These are phyloP conservation scores for Calonectria ilicicola DNA, from an alignment of 2,329 filamentous ascomycete species.

Conservation along the genomic window DNA sequence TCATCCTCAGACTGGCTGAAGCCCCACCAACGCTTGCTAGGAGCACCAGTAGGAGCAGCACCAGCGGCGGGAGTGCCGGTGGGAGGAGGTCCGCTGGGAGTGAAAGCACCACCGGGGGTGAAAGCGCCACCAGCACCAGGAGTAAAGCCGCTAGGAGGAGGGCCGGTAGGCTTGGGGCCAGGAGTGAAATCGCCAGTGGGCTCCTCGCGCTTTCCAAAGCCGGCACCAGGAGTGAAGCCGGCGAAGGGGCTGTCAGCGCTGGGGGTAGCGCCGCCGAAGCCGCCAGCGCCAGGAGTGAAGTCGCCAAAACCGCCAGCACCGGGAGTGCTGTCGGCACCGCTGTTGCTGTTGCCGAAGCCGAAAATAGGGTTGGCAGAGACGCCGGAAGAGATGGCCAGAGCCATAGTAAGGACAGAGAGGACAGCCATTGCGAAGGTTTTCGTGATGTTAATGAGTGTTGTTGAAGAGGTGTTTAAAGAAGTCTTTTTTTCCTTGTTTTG, in stretches of 20 bases:
- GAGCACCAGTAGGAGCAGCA: slow-evolving; percentile 8
- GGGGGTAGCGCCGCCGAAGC: background rate
- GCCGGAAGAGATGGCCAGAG: slow-evolving; percentile 40
- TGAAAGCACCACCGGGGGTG: background rate
- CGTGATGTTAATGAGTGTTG: slow-evolving; percentile 2
- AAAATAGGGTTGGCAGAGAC: slow-evolving; percentile 33
- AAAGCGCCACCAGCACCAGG: slow-evolving; percentile 12
- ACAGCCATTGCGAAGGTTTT: slow-evolving; percentile 38
- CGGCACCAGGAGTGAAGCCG: background rate
- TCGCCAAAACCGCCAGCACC: background rate
- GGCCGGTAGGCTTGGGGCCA: slow-evolving; percentile 26
- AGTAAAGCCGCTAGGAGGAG: background rate
- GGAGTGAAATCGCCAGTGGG: slow-evolving; percentile 18
- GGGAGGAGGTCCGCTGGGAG: background rate
- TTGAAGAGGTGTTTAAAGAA: slow-evolving; percentile 16
- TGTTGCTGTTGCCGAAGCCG: slow-evolving; percentile 18
- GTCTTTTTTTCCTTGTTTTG: slow-evolving; percentile 6
- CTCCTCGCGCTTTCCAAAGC: background rate
- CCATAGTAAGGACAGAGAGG: slow-evolving; percentile 41
- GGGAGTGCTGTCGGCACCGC: background rate
- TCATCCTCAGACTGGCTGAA: background rate
- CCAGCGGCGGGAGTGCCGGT: slow-evolving; percentile 5
- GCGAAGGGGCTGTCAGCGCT: background rate
- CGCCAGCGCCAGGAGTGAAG: slow-evolving; percentile 10
- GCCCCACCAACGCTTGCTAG: slow-evolving; percentile 10